Percentiles rank a stretch among this genome's conserved stretches.
Evolutionary conservation across 2,329 filamentous ascomycete genomes (phyloP).

Genomic region (Penicillium sp.): DNA sequence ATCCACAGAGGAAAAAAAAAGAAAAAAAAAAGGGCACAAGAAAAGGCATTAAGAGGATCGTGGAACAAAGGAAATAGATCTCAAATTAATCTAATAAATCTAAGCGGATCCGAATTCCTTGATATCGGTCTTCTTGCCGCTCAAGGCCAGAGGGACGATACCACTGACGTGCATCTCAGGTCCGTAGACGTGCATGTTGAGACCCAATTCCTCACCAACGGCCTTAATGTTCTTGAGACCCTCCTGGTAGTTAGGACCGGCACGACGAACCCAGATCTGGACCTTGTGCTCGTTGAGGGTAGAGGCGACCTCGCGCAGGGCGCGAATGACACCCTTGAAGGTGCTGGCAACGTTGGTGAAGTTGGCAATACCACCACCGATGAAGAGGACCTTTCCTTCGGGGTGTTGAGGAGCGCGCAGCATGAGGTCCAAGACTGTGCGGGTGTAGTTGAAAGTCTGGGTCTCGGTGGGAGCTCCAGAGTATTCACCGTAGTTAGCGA

Average conservation of each 20-base stretch:
- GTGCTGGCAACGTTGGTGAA: constrained; percentile 99
- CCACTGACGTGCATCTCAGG: constrained; percentile 86
- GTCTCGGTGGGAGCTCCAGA: constrained; percentile 98
- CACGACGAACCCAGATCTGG: constrained; percentile 89
- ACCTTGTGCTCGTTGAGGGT: constrained; percentile 93
- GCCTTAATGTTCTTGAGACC: constrained; percentile 99
- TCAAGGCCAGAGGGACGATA: constrained; percentile 88
- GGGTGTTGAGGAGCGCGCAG: constrained; percentile 79
- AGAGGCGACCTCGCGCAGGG: constrained; percentile 82
- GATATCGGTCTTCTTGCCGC: constrained; percentile 57
- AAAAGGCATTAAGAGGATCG: neutral
- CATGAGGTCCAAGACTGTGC: constrained; percentile 95
- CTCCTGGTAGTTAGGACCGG: constrained; percentile 98
- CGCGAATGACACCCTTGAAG: constrained; percentile 99
- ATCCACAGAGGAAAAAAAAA: neutral
- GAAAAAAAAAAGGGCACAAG: neutral
- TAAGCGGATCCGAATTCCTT: constrained; percentile 53
- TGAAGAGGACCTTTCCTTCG: constrained; percentile 98
- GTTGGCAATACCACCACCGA: constrained; percentile 99
- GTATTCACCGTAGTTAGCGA: constrained; percentile 99
- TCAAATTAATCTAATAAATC: neutral
- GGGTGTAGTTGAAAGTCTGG: constrained; percentile 98
- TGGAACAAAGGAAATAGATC: neutral
- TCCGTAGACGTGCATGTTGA: constrained; percentile 89
- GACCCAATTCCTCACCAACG: constrained; percentile 86